These are phyloP conservation scores for Triticum turgidum DNA, from an alignment of 176 grass and related monocot species.

Conservation along the genomic window DNA sequence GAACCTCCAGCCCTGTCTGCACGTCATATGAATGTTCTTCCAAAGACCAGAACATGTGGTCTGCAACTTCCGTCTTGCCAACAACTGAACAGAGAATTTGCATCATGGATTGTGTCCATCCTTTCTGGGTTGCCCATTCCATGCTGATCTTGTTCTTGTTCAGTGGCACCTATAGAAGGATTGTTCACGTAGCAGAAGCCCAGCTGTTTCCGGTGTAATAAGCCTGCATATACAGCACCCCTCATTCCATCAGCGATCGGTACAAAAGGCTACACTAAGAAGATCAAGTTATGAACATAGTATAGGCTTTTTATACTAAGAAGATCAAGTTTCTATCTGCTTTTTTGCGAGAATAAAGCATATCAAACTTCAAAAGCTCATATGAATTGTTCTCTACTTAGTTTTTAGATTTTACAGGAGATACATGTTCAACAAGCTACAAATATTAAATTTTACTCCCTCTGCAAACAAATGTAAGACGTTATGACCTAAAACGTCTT, in stretches of 20 bases:
- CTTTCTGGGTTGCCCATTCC: neutral
- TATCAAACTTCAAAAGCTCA: neutral
- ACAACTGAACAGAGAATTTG: neutral
- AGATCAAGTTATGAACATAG: neutral
- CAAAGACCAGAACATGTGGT: neutral
- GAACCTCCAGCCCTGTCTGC: neutral
- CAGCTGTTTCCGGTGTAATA: neutral
- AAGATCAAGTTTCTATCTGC: neutral
- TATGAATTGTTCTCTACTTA: neutral
- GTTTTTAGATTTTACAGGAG: neutral
- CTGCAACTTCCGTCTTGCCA: neutral
- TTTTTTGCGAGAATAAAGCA: neutral
- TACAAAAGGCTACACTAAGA: neutral
- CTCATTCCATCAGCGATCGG: neutral
- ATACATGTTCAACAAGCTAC: no score
- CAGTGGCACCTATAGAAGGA: neutral
- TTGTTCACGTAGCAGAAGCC: neutral
- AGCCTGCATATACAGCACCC: neutral
- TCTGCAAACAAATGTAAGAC: no score
- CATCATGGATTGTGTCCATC: neutral
- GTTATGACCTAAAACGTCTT: no score
- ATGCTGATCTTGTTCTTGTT: neutral
- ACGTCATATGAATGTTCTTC: neutral
- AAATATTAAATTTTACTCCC: no score
- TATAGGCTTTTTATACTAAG: neutral